Evolutionary conservation across 305 asterid species (phyloP), one percentile per base, ranked within the genome.

Genomic region (Solanum aculeatissimum): DNA sequence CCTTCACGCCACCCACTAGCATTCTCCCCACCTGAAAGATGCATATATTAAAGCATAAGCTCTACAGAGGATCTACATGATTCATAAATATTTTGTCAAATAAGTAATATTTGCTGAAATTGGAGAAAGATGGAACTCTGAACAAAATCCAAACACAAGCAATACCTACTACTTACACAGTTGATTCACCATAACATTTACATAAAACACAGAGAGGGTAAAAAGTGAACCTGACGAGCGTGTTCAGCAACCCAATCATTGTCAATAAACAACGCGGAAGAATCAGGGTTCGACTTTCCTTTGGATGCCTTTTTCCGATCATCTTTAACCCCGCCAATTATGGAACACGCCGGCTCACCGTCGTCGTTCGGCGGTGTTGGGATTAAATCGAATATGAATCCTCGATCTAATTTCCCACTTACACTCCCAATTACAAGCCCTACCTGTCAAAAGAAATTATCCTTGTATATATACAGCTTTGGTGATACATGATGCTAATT

Each of bases 241-340:
- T 96, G 99, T 90, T 96, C 98, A 53, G 95, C 90, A 75, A 96
- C 91, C 99, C 99, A 96, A 38, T 95, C 98, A 78, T 84, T 85
- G 83, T 95, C 99, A 72, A 96, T 89, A 58, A 90, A 91, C 85
- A 96, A 92, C 66, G 91, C 66, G 6, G 97, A 89, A 49, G 96
- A 85, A 27, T 93, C 95, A 12, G 93, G n/a, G 71, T 90, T 97
- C 84, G 94, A 86, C 89, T 93, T 94, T 72, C 89, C 79, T 89
- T 91, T 96, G 84, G 92, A 78, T 32, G 86, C 90, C 91, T 89
- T 94, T 89, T 93, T 96, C 89, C 90, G 93, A 82, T 83, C 88
- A 81, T 90, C 94, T 55, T 89, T 90, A 54, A 87, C 86, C 83
- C 89, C 89, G 21, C 89, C 93, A 70, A 93, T 74, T 10, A 96